Evolutionary conservation across 169 alveolate species (phyloP).

Genomic region (Plasmodium ovale): DNA sequence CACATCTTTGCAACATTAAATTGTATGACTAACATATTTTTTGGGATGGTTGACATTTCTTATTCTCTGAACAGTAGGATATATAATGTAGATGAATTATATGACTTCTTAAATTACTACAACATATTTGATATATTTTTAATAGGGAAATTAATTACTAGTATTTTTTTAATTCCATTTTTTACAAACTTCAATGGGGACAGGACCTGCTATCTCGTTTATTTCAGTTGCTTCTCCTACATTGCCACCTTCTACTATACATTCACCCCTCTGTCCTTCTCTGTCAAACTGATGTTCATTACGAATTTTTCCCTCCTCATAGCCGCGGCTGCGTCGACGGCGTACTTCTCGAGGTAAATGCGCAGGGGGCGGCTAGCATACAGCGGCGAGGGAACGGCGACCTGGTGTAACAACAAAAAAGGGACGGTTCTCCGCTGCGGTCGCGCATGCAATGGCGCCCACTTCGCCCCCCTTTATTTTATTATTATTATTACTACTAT

Average conservation of each 20-base stretch:
- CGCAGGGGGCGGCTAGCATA: neutral
- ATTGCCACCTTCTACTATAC: slow-evolving; percentile 37
- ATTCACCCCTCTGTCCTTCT: slow-evolving; percentile 32
- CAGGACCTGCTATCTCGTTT: slow-evolving; percentile 9
- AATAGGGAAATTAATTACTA: slow-evolving; percentile 55
- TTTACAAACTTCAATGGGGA: slow-evolving; percentile 42
- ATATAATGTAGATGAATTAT: slow-evolving; percentile 17
- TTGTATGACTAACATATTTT: slow-evolving; percentile 41
- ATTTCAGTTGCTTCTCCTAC: slow-evolving; percentile 41
- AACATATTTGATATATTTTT: slow-evolving; percentile 49
- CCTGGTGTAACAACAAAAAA: too few species aligned
- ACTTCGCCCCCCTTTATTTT: neutral
- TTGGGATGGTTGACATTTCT: slow-evolving; percentile 41
- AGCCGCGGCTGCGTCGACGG: slow-evolving; percentile 30
- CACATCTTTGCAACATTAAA: slow-evolving; percentile 19
- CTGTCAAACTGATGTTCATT: slow-evolving; percentile 57
- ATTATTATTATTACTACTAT: neutral
- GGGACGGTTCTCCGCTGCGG: neutral
- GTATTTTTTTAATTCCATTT: slow-evolving; percentile 68
- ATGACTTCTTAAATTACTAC: slow-evolving; percentile 4
- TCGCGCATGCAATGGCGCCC: neutral
- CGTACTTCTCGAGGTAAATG: slow-evolving; percentile 23
- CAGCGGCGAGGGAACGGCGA: too few species aligned
- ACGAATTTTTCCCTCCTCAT: slow-evolving; percentile 49
- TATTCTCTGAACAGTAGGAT: slow-evolving; percentile 27